Percentiles rank a stretch among this genome's conserved stretches.
These are phyloP conservation scores for Cryptosporidium tyzzeri DNA, from an alignment of 169 alveolate genomes.

Conservation along the genomic window DNA sequence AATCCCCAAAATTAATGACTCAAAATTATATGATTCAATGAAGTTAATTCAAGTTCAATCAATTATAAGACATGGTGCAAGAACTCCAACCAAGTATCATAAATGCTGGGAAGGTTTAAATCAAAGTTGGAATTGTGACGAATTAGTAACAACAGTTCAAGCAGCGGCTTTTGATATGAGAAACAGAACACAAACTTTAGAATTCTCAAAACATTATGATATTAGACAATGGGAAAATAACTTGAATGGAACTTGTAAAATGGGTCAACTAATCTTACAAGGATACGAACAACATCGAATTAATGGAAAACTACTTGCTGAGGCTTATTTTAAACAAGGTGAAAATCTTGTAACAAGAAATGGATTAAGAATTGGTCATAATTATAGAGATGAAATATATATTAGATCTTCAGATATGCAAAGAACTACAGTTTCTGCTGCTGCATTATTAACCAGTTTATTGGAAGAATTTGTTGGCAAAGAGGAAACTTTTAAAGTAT, in stretches of 20 bases:
- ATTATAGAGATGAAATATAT: constrained; percentile 61
- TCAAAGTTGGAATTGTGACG: constrained; percentile 74
- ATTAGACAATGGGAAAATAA: constrained; percentile 72
- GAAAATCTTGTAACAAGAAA: constrained; percentile 27
- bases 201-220: constrained; percentile 70
- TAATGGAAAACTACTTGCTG: constrained; percentile 63
- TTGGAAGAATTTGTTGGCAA: constrained; percentile 49
- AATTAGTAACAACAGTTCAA: constrained; percentile 56
- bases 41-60: constrained; percentile 65
- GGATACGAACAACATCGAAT: constrained; percentile 72
- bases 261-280: constrained; percentile 65
- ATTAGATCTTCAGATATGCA: constrained; percentile 74
- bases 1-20: constrained; percentile 24
- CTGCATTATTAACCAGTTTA: constrained; percentile 63
- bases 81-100: constrained; percentile 75
- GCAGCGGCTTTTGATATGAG: constrained; percentile 67
- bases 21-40: neutral
- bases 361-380: constrained; percentile 13
- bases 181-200: constrained; percentile 58
- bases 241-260: constrained; percentile 71
- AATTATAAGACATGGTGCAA: constrained; percentile 69
- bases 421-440: constrained; percentile 74
- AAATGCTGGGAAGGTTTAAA: constrained; percentile 63
- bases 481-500: constrained; percentile 22
- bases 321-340: constrained; percentile 36